phyloP scores from a whole-genome alignment of 179 eudicot genomes.

The Corrigiola litoralis region DNA sequence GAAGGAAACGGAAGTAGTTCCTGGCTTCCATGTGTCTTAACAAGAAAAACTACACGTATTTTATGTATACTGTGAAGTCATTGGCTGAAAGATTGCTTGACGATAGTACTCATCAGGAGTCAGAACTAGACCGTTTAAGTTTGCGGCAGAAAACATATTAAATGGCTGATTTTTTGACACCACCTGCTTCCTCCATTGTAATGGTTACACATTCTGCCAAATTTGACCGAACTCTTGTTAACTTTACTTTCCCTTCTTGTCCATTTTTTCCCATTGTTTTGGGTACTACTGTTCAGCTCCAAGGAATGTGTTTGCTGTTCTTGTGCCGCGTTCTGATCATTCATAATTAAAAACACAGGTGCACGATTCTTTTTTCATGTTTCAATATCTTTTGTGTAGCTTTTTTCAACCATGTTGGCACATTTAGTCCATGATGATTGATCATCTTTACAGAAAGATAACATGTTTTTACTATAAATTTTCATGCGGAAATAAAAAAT shows the following conservation, averaged over 20 bases:
- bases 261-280: background rate
- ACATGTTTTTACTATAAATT: too few relatives aligned
- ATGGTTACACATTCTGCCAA: background rate
- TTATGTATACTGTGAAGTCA: background rate
- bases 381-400: background rate
- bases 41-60: background rate
- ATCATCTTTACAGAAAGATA: too few relatives aligned
- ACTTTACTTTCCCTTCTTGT: background rate
- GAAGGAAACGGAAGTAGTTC: background rate
- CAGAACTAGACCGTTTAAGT: background rate
- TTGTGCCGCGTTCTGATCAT: slow-evolving; percentile 19
- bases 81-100: background rate
- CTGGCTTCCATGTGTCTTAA: background rate
- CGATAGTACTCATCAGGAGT: background rate
- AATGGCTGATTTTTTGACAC: too few relatives aligned
- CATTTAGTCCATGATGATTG: too few relatives aligned
- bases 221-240: background rate
- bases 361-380: background rate
- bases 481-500: too few relatives aligned
- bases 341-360: background rate
- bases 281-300: background rate
- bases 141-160: too few relatives aligned
- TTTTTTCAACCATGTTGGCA: too few relatives aligned
- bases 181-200: background rate
- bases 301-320: slow-evolving; percentile 17